phyloP scores from a whole-genome alignment of 805 yeast species.

The Starmerella roubikii region DNA sequence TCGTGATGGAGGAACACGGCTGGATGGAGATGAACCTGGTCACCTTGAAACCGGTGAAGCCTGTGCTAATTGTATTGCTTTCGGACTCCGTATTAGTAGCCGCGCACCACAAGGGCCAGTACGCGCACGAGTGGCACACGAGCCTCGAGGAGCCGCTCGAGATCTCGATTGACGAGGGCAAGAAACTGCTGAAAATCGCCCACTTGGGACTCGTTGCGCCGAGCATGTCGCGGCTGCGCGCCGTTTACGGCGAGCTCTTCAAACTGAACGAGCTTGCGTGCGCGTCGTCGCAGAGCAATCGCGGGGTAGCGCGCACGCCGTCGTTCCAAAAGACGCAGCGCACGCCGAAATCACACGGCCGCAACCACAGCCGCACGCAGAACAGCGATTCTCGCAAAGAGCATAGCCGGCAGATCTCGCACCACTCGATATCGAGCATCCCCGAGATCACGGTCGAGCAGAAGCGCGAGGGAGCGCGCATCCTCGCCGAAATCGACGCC shows the following conservation, averaged over 20 bases:
- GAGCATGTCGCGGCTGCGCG: slow-evolving; percentile 9
- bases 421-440: slow-evolving; percentile 34
- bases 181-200: slow-evolving; percentile 32
- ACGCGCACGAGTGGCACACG: slow-evolving; percentile 68
- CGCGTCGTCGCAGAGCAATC: neutral
- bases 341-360: neutral
- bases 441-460: slow-evolving; percentile 35
- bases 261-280: slow-evolving; percentile 13
- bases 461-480: slow-evolving; percentile 43
- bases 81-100: slow-evolving; percentile 72
- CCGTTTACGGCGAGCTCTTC: slow-evolving; percentile 9
- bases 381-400: neutral
- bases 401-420: slow-evolving; percentile 6
- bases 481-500: slow-evolving; percentile 56
- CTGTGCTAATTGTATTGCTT: slow-evolving; percentile 60
- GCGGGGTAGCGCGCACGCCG: neutral
- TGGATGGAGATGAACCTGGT: slow-evolving; percentile 83
- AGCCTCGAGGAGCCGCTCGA: slow-evolving; percentile 46
- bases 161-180: slow-evolving; percentile 19
- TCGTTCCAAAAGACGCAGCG: neutral
- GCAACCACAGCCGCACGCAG: neutral
- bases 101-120: slow-evolving; percentile 37
- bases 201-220: slow-evolving; percentile 23
- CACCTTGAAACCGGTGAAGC: slow-evolving; percentile 65
- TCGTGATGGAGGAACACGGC: slow-evolving; percentile 61